Base-by-base conservation (phyloP, 1,139 yeast genomes). In the Diutina siamensis region DNA sequence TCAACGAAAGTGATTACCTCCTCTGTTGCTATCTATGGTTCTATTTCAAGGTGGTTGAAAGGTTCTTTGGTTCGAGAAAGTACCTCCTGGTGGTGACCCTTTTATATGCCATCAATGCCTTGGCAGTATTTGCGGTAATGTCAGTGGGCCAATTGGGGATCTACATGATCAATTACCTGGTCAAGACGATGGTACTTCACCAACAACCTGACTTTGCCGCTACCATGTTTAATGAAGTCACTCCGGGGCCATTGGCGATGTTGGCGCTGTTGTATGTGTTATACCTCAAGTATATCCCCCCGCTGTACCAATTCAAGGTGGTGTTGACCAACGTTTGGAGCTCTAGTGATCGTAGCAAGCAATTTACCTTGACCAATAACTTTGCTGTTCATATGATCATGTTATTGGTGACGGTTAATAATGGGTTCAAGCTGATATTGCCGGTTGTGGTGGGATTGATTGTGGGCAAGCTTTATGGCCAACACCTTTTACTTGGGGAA, bases 1-100 rank as follows among this genome's bases (percentile, higher is more conserved):
- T 74, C 44, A 82, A 80, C 55, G 88, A 83, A 58, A 75, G 85
- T 2, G 87, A 83, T 55, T 80, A 76, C 46, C 56, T 83, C 18
- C 52, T 83, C 19, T 65, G 71, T 1, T 60, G 71, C 4, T 56
- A 80, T 13, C 56, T 82, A 33, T 62, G 81, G 55, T 81, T 81
- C 55, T 73, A 79, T 47, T 69, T 73, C 55, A 76, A 86, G 51
- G 72, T 71, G 34, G 60, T 84, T 46, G 94, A 84, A 58, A 61
- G 94, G 46, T 62, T 79, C 50, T 74, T 71, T 51, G 89, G 92
- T 1, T 68, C 83, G 4, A 65, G 75, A 45, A 79, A 76, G 55
- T 80, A 75, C 55, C 56, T 76, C 5, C 68, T 76, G 19, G 49
- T 63, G 49, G 55, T 67, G 19, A 49, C 57, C 3, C 50, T 67